A percentile compares a stretch with the other conserved stretches of the same genome.
Evolutionary conservation across 225 moss, liverwort and hornwort genomes (phyloP).

Genomic region (Takakia lepidozioides): DNA sequence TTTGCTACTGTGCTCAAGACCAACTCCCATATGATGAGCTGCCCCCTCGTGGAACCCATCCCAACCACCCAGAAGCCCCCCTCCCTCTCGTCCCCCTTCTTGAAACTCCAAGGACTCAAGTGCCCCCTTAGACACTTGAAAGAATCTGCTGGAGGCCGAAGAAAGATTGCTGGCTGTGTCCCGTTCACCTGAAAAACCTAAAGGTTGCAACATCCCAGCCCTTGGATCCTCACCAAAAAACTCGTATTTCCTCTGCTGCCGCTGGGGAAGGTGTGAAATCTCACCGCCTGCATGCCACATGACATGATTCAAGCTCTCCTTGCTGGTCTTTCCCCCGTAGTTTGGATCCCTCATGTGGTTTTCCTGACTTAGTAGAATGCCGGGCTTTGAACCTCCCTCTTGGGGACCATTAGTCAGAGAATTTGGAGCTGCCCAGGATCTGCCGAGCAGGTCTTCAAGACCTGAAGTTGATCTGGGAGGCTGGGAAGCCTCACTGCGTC

Average conservation of each 20-base stretch:
- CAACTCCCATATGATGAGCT: constrained; percentile 9
- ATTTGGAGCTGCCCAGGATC: constrained; percentile 69
- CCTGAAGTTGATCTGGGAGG: constrained; percentile 17
- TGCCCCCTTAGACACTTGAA: too few relatives aligned
- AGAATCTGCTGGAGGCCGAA: constrained; percentile 35
- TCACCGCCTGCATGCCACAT: too few relatives aligned
- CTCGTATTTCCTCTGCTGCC: constrained; percentile 11
- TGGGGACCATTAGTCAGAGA: constrained; percentile 37
- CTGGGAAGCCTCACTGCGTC: constrained; percentile 41
- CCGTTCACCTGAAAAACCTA: constrained; percentile 31
- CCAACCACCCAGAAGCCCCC: constrained; percentile 45
- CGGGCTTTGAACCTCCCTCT: constrained; percentile 21
- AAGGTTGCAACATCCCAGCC: constrained; percentile 22
- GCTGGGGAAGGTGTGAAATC: constrained; percentile 10
- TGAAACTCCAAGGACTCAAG: constrained; percentile 45
- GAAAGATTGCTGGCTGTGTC: constrained; percentile 20
- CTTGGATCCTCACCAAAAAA: constrained; percentile 17
- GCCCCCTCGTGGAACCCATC: constrained; percentile 33
- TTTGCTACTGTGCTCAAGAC: constrained; percentile 16
- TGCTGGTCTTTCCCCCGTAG: constrained; percentile 10
- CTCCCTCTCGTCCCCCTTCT: constrained; percentile 41
- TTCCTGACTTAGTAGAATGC: constrained; percentile 8
- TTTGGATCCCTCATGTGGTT: constrained; percentile 13
- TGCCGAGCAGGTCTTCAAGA: constrained; percentile 70
- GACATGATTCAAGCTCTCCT: constrained; percentile 9